A percentile compares a stretch with the other conserved stretches of the same genome.
These are phyloP conservation scores for Salix caprea DNA, from an alignment of 345 rosid species.

Conservation along the genomic window DNA sequence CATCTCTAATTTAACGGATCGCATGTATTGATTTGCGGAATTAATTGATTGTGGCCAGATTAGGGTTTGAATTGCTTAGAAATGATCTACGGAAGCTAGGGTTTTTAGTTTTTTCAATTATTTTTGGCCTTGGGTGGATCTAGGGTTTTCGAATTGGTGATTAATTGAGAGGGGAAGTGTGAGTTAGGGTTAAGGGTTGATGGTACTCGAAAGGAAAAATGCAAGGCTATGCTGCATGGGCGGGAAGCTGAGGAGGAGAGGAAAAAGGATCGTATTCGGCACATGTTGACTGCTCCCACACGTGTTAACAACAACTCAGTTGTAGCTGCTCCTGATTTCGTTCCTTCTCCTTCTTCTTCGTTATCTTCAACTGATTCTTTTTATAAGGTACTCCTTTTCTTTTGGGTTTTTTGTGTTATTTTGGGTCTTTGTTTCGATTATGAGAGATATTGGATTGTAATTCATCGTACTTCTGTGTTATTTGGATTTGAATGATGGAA, in stretches of 20 bases:
- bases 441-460: not conserved
- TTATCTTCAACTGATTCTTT: slow-evolving; percentile 29
- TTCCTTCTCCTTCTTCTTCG: slow-evolving; percentile 2
- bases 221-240: slow-evolving; percentile 56
- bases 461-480: not conserved
- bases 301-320: slow-evolving; percentile 17
- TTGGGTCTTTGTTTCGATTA: not conserved
- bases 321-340: slow-evolving; percentile 15
- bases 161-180: not conserved
- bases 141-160: slow-evolving; percentile 8
- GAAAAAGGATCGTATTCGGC: slow-evolving; percentile 13
- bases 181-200: slow-evolving; percentile 21
- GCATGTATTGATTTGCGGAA: slow-evolving; percentile 10
- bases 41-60: not conserved
- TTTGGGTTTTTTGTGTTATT: not conserved
- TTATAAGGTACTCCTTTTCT: slow-evolving; percentile 44
- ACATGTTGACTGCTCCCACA: slow-evolving; percentile 27
- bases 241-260: slow-evolving; percentile 33
- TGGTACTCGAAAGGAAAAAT: slow-evolving; percentile 32
- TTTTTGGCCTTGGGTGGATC: slow-evolving; percentile 9
- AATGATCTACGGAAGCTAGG: slow-evolving; percentile 10
- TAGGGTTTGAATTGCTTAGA: slow-evolving; percentile 29
- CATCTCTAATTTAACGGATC: slow-evolving; percentile 28
- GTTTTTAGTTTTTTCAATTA: not conserved
- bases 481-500: not conserved